Base-by-base conservation (phyloP, 2,329 filamentous ascomycete genomes). In the Penicillium griseofulvum region DNA sequence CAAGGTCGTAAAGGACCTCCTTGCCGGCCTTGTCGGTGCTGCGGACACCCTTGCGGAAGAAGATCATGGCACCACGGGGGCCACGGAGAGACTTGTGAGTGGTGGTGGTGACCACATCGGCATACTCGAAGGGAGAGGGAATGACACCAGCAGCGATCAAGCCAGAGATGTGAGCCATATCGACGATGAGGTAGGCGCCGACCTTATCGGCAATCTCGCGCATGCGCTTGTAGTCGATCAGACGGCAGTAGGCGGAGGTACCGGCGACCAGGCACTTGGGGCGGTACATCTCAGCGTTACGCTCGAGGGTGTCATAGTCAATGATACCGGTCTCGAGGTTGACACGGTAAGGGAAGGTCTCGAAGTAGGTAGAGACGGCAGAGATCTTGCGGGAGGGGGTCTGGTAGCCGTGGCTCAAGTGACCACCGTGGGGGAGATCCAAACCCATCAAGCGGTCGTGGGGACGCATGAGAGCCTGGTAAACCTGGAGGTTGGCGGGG, bases 311-410 rank as follows among this genome's bases (percentile, higher is more conserved):
- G 70, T 90, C 87, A 76, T 99, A 99, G 80, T 99, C 92, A 70
- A 99, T 99, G 65, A 93, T 81, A 57, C 94, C 94, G 6, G 93
- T 97, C 60, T 87, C 82, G 71, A 95, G 89, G 78, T 97, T 86
- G 52, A 97, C 83, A 56, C 91, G 87, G 81, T 99, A 99, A 5
- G 94, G 94, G 60, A 99, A 80, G 34, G 94, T 99, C 80, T 99
- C 94, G 74, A 99, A 99, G 80, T 99, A 99, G 73, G 96, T 97
- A 55, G 93, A 97, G 63, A 99, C 87, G 68, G 92, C 91, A n/a
- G 93, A 97, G 73, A 99, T 97, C 81, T 92, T 93, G 76, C 88
- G 91, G 50, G 87, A 87, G 3, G 94, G 91, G 19, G 90, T 97
- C 78, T 99, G 94, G 78, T 99, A 99, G 60, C 94, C 94, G 77